Evolutionary conservation across 2,329 filamentous ascomycete genomes (phyloP).

Genomic region (Clarireedia paspali): DNA sequence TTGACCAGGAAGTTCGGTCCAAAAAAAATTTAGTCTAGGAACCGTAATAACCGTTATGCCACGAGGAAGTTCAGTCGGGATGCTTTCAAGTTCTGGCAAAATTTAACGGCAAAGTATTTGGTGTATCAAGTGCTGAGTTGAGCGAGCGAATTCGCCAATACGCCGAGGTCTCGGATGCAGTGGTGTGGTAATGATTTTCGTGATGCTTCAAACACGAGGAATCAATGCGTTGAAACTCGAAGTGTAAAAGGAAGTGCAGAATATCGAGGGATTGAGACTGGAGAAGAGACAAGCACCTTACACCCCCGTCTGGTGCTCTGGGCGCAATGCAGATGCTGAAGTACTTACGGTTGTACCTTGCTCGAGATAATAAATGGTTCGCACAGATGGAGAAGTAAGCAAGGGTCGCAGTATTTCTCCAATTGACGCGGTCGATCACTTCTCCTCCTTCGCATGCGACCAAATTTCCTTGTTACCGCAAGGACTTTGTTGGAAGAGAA

Average conservation of each 20-base stretch:
- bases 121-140: conserved; percentile 1
- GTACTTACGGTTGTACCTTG: not conserved
- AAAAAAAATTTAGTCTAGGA: not conserved
- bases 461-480: not conserved
- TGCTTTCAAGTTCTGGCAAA: not conserved
- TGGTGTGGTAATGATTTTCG: conserved; percentile 1
- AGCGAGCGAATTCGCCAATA: conserved; percentile 3
- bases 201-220: conserved; percentile 7
- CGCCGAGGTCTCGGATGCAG: conserved; percentile 5
- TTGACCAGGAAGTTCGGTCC: not conserved
- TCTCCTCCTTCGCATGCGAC: not conserved
- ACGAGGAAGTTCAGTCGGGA: conserved; percentile 1
- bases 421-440: conserved; percentile 1
- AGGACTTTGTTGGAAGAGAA: not conserved
- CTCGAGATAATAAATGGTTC: not conserved
- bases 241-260: not conserved
- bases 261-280: not conserved
- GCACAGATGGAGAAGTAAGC: conserved; percentile 3
- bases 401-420: not conserved
- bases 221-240: conserved; percentile 11
- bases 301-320: too few relatives aligned
- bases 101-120: conserved; percentile 6
- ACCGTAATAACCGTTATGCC: conserved; percentile 1
- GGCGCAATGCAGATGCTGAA: not conserved
- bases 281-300: not conserved